Evolutionary conservation across 495 filamentous ascomycete species (phyloP).

Genomic region (Penicillium turbatum): DNA sequence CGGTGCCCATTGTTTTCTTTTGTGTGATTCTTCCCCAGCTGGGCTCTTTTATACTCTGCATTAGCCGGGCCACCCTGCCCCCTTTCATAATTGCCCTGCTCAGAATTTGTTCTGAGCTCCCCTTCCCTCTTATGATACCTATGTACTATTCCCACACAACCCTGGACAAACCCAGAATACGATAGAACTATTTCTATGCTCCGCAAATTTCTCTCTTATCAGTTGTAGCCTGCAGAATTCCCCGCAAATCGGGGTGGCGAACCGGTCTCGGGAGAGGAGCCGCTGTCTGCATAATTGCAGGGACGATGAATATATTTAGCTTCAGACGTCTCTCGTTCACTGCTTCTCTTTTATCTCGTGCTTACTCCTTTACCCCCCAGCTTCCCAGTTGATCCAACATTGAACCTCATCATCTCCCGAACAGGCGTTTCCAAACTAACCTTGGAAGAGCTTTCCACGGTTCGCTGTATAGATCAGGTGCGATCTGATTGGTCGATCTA

Average conservation of each 20-base stretch:
- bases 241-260: conserved; percentile 9
- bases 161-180: conserved; percentile 9
- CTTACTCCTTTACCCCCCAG: no score
- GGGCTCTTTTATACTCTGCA: conserved; percentile 14
- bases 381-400: not conserved
- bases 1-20: conserved; percentile 21
- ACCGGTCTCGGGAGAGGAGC: conserved; percentile 8
- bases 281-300: not conserved
- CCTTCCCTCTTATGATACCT: conserved; percentile 30
- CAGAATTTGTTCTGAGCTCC: not conserved
- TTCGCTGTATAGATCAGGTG: not conserved
- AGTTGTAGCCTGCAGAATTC: conserved; percentile 3
- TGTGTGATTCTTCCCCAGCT: conserved; percentile 16
- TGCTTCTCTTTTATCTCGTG: not conserved
- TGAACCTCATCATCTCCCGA: not conserved
- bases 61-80: conserved; percentile 20
- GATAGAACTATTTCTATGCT: conserved; percentile 7
- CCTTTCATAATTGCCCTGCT: conserved; percentile 21
- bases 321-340: not conserved
- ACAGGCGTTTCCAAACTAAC: not conserved
- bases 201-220: not conserved
- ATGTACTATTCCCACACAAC: conserved; percentile 27
- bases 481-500: conserved; percentile 22
- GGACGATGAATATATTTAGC: not conserved
- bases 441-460: not conserved